These are phyloP conservation scores for Medicago truncatula DNA, from an alignment of 306 rosid genomes.

Conservation along the genomic window DNA sequence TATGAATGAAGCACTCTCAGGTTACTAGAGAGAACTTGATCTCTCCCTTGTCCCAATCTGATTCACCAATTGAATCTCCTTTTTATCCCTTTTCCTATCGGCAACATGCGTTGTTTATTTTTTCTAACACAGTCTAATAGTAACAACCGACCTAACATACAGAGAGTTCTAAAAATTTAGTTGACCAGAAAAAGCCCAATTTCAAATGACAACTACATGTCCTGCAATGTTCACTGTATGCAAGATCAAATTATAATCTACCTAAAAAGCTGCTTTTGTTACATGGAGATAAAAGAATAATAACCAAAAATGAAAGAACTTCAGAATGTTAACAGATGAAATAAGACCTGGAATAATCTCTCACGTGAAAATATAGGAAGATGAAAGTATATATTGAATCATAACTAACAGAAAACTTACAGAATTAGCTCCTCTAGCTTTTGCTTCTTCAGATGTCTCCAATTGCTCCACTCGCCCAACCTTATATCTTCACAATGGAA, in stretches of 20 bases:
- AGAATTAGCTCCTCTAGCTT: slow-evolving; percentile 82
- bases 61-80: not conserved
- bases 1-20: not conserved
- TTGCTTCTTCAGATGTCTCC: slow-evolving; percentile 83
- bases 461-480: slow-evolving; percentile 96
- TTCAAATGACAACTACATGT: slow-evolving; percentile 32
- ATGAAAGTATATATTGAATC: slow-evolving; percentile 7
- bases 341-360: slow-evolving; percentile 28
- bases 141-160: not conserved
- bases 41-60: slow-evolving; percentile 5
- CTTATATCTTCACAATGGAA: slow-evolving; percentile 74
- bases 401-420: slow-evolving; percentile 59
- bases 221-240: slow-evolving; percentile 9
- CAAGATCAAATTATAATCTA: slow-evolving; percentile 29
- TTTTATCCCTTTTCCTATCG: not conserved
- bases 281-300: not conserved
- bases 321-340: slow-evolving; percentile 31
- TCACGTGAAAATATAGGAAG: not conserved
- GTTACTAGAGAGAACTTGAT: not conserved
- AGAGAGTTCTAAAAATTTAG: slow-evolving; percentile 23
- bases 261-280: not conserved
- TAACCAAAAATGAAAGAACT: slow-evolving; percentile 4
- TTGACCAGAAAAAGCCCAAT: slow-evolving; percentile 18
- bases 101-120: not conserved
- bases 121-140: not conserved